Evolutionary conservation across 257 asterid species (phyloP).

Genomic region (Dorcoceras hygrometricum): DNA sequence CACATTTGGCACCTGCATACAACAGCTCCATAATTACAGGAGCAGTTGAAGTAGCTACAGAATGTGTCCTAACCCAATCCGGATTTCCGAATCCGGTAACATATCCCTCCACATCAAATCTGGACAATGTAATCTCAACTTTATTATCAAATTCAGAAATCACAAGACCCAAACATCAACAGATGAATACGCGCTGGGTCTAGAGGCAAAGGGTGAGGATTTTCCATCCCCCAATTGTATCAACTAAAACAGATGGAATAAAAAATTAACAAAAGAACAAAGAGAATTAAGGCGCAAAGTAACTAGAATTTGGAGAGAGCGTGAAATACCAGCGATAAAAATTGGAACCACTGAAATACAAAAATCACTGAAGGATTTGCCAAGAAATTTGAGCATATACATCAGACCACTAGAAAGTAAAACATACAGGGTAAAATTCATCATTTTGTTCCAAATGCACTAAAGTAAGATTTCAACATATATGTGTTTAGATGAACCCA

Average conservation of each 20-base stretch:
- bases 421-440: too few relatives aligned
- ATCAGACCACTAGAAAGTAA: too few relatives aligned
- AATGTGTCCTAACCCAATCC: conserved; percentile 78
- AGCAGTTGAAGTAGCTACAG: conserved; percentile 65
- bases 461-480: not conserved
- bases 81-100: conserved; percentile 92
- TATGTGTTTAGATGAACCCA: not conserved
- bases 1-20: conserved; percentile 78
- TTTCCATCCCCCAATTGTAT: too few relatives aligned
- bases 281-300: not conserved
- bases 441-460: too few relatives aligned
- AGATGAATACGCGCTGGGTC: too few relatives aligned
- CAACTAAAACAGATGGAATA: too few relatives aligned
- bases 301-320: not conserved
- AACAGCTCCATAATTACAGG: conserved; percentile 54
- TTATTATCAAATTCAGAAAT: not conserved
- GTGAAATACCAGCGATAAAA: not conserved
- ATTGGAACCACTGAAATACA: not conserved
- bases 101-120: conserved; percentile 76
- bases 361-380: not conserved
- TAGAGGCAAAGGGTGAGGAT: too few relatives aligned
- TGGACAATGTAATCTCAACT: conserved; percentile 18
- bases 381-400: too few relatives aligned
- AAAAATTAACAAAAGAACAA: not conserved
- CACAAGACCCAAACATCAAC: not conserved